These are phyloP conservation scores for Coprinopsis marcescibilis DNA, from an alignment of 768 basidiomycete species.

Conservation along the genomic window DNA sequence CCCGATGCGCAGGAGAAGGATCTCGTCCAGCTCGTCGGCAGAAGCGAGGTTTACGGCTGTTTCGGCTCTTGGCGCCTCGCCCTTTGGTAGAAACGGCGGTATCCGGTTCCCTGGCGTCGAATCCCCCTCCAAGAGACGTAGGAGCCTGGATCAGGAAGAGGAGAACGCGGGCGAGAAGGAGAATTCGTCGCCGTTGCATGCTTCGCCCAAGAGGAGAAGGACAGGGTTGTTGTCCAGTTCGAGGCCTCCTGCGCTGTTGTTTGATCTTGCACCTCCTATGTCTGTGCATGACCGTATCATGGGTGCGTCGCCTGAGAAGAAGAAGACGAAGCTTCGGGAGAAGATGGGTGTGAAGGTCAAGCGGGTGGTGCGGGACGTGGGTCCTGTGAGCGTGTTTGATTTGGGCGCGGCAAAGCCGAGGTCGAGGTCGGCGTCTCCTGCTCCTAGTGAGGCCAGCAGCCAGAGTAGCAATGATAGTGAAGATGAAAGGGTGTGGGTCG, in stretches of 20 bases:
- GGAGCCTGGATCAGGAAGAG: slow-evolving; percentile 27
- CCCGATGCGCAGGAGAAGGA: slow-evolving; percentile 15
- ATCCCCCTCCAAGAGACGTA: slow-evolving; percentile 19
- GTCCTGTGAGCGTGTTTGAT: neutral
- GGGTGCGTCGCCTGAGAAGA: neutral
- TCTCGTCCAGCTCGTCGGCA: slow-evolving; percentile 5
- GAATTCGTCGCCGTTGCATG: slow-evolving; percentile 33
- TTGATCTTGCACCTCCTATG: slow-evolving; percentile 14
- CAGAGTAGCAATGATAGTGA: slow-evolving; percentile 24
- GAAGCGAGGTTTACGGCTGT: slow-evolving; percentile 11
- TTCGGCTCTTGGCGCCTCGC: neutral
- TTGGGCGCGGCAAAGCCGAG: neutral
- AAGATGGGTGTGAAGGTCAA: neutral
- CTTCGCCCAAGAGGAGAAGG: neutral
- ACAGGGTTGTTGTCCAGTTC: neutral
- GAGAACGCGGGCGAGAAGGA: slow-evolving; percentile 43
- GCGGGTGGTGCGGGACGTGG: neutral
- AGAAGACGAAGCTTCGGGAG: neutral
- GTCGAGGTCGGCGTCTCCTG: slow-evolving; percentile 3
- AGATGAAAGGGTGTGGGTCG: slow-evolving; percentile 24
- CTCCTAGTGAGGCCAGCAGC: slow-evolving; percentile 1
- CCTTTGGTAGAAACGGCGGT: neutral
- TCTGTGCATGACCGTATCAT: slow-evolving; percentile 37
- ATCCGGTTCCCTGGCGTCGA: slow-evolving; percentile 11
- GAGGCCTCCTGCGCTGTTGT: slow-evolving; percentile 7